Percentiles rank a stretch among this genome's conserved stretches.
These are phyloP conservation scores for Malassezia nana DNA, from an alignment of 1,284 basidiomycete genomes.

Conservation along the genomic window DNA sequence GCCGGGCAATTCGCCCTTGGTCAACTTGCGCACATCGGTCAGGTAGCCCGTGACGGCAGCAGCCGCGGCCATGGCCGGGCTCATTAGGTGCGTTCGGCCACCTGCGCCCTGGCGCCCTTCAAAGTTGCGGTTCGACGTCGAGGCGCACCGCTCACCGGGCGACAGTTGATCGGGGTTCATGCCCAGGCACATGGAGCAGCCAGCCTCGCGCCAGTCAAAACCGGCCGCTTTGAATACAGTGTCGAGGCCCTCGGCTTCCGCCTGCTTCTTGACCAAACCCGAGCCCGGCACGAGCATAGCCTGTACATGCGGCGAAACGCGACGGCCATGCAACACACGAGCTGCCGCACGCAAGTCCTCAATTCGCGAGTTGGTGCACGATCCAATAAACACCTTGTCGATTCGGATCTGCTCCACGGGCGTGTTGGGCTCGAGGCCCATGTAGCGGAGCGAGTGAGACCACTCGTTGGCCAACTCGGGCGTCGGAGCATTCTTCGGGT, in stretches of 20 bases:
- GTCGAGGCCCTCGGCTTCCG: constrained; percentile 47
- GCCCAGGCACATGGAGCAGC: constrained; percentile 47
- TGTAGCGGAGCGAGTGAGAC: constrained; percentile 42
- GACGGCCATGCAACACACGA: constrained; percentile 40
- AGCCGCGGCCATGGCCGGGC: constrained; percentile 46
- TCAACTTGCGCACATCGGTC: constrained; percentile 45
- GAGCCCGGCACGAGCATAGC: constrained; percentile 47
- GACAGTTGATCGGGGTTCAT: constrained; percentile 48
- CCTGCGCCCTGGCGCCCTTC: constrained; percentile 45
- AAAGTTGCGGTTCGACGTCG: constrained; percentile 48
- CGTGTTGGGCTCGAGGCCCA: constrained; percentile 40
- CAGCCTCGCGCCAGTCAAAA: constrained; percentile 47
- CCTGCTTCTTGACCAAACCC: constrained; percentile 46
- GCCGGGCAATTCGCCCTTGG: constrained; percentile 23
- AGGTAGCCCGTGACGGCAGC: constrained; percentile 44
- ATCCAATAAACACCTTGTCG: constrained; percentile 48
- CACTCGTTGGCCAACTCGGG: constrained; percentile 30
- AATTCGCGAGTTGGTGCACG: constrained; percentile 47
- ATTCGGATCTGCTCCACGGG: constrained; percentile 46
- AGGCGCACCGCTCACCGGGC: constrained; percentile 46
- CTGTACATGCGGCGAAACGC: constrained; percentile 36
- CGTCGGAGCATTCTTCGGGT: constrained; percentile 35
- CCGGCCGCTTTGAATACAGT: constrained; percentile 46
- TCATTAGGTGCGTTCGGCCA: constrained; percentile 45
- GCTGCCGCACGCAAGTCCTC: constrained; percentile 45